phyloP scores from a whole-genome alignment of 805 yeast genomes.

The Saccharomycopsis sp. region DNA sequence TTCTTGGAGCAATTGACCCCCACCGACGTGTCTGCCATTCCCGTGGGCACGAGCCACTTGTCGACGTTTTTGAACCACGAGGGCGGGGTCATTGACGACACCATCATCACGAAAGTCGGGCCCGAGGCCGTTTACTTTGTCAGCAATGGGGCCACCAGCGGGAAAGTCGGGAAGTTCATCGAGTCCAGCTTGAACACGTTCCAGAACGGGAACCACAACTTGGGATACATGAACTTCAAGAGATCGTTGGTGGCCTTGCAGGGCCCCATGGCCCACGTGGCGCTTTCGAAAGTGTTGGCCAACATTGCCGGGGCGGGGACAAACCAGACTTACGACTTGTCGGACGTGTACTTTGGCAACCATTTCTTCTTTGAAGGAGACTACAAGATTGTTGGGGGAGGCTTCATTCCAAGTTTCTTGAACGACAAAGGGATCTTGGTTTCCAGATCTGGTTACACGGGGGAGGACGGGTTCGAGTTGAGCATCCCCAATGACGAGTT shows the following conservation, averaged over 20 bases:
- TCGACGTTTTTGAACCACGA: slow-evolving; percentile 63
- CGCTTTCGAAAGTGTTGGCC: slow-evolving; percentile 54
- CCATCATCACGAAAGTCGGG: slow-evolving; percentile 73
- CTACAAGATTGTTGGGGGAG: slow-evolving; percentile 14
- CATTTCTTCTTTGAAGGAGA: slow-evolving; percentile 36
- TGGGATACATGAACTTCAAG: slow-evolving; percentile 25
- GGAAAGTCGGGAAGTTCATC: slow-evolving; percentile 64
- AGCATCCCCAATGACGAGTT: slow-evolving; percentile 53
- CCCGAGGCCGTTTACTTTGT: slow-evolving; percentile 68
- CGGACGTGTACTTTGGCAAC: slow-evolving; percentile 65
- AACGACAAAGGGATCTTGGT: slow-evolving; percentile 48
- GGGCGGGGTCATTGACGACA: slow-evolving; percentile 90
- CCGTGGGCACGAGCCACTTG: slow-evolving; percentile 55
- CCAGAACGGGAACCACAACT: slow-evolving; percentile 26
- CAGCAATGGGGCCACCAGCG: slow-evolving; percentile 93
- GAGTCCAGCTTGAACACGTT: slow-evolving; percentile 38
- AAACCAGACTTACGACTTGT: too few relatives aligned
- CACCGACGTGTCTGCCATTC: slow-evolving; percentile 52
- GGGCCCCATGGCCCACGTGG: slow-evolving; percentile 77
- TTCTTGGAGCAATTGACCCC: slow-evolving; percentile 84
- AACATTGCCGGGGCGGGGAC: too few relatives aligned
- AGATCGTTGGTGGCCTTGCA: slow-evolving; percentile 77
- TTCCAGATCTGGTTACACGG: slow-evolving; percentile 96
- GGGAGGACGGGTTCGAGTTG: slow-evolving; percentile 96
- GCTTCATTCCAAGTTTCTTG: slow-evolving; percentile 29